Evolutionary conservation across 106 monocot genomes (phyloP).

Genomic region (Dactylorhiza incarnata): DNA sequence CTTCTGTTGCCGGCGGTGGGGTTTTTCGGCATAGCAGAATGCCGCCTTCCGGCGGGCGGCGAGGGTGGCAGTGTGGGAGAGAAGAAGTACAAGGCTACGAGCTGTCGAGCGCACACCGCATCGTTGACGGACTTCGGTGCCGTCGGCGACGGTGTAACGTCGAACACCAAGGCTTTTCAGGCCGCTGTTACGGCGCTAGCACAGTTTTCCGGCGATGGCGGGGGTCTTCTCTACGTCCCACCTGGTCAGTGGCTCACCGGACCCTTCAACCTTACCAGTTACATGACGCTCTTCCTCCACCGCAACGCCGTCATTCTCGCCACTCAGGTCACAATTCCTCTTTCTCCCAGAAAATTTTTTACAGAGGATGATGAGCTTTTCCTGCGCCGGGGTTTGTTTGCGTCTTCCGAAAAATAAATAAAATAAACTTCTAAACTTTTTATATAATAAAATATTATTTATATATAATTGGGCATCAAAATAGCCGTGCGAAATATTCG

Average conservation of each 20-base stretch:
- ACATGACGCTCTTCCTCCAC: conserved; percentile 59
- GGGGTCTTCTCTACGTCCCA: conserved; percentile 54
- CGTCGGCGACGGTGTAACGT: conserved; percentile 69
- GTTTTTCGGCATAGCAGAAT: not conserved
- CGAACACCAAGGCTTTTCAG: conserved; percentile 67
- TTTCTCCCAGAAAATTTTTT: not conserved
- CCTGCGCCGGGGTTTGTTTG: too few species aligned
- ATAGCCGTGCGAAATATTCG: too few species aligned
- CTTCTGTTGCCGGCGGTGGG: not conserved
- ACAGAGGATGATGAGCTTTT: too few species aligned
- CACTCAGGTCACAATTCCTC: conserved; percentile 26
- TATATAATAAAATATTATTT: too few species aligned
- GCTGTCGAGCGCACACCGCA: conserved; percentile 54
- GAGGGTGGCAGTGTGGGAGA: not conserved
- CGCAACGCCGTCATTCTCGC: conserved; percentile 59
- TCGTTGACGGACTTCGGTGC: conserved; percentile 77
- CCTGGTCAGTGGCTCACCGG: conserved; percentile 58
- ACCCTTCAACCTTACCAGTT: conserved; percentile 54
- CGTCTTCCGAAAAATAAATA: too few species aligned
- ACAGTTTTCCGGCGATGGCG: conserved; percentile 29
- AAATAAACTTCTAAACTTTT: too few species aligned
- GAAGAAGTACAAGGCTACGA: conserved; percentile 15
- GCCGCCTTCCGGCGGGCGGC: not conserved
- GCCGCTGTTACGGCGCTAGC: conserved; percentile 35
- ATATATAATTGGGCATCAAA: too few species aligned